Conservation (phyloP, 495 filamentous ascomycete species). For the Evansstolkia leycettana region DNA sequence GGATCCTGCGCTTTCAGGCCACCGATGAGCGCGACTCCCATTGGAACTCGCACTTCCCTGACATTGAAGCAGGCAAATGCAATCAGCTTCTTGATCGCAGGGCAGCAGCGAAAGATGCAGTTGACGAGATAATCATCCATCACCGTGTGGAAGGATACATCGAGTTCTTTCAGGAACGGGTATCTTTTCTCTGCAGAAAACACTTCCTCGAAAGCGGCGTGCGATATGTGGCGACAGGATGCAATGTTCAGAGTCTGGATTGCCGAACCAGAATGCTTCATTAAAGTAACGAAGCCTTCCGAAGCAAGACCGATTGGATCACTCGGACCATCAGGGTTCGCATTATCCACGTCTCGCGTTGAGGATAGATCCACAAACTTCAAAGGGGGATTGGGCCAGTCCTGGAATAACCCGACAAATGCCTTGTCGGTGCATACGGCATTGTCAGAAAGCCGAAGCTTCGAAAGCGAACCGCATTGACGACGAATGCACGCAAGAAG, state of each 20-base stretch:
- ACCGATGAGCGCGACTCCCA: conserved; percentile 65
- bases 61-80: conserved; percentile 82
- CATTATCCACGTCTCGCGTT: conserved; percentile 60
- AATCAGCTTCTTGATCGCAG: conserved; percentile 55
- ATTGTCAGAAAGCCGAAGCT: conserved; percentile 69
- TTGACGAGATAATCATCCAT: conserved; percentile 66
- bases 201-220: conserved; percentile 52
- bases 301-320: conserved; percentile 57
- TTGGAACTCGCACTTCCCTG: conserved; percentile 52
- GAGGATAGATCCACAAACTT: conserved; percentile 57
- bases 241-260: conserved; percentile 57
- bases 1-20: conserved; percentile 54
- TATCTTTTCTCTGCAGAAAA: conserved; percentile 53
- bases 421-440: conserved; percentile 59
- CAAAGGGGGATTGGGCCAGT: conserved; percentile 63
- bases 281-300: conserved; percentile 61
- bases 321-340: conserved; percentile 45
- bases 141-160: conserved; percentile 64
- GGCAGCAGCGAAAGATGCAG: conserved; percentile 63
- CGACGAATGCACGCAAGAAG: conserved; percentile 54
- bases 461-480: conserved; percentile 52
- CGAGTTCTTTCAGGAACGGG: conserved; percentile 51
- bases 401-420: conserved; percentile 55
- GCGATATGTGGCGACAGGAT: conserved; percentile 66
- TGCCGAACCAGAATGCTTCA: conserved; percentile 62